Evolutionary conservation across 1,284 basidiomycete genomes (phyloP).

Genomic region (Schizophyllum commune): DNA sequence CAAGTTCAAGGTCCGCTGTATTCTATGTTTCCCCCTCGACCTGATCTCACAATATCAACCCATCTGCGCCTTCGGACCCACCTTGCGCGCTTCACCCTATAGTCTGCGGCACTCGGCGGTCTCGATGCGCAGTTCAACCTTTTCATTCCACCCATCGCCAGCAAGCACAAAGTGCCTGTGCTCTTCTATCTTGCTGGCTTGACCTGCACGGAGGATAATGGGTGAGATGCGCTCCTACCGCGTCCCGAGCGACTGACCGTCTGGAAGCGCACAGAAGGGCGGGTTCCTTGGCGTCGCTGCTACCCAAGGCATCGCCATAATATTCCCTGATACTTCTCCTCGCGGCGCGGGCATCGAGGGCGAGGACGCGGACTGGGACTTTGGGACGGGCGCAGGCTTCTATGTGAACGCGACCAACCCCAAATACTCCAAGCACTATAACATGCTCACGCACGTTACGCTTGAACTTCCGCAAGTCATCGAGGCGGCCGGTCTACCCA

Average conservation of each 20-base stretch:
- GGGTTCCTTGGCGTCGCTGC: constrained; percentile 77
- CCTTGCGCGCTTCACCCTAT: not conserved
- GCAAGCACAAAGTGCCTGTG: constrained; percentile 62
- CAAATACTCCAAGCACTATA: constrained; percentile 60
- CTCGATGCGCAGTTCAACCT: constrained; percentile 84
- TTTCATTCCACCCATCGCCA: constrained; percentile 71
- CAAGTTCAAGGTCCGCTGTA: constrained; percentile 62
- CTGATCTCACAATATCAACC: not conserved
- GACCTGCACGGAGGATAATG: constrained; percentile 96
- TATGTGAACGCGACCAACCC: constrained; percentile 85
- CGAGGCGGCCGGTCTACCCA: constrained; percentile 55
- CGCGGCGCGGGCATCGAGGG: constrained; percentile 86
- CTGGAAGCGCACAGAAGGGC: constrained; percentile 76
- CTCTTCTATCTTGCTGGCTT: constrained; percentile 90
- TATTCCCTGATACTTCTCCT: constrained; percentile 96
- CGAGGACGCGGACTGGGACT: constrained; percentile 87
- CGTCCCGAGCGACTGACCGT: not conserved
- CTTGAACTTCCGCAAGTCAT: constrained; percentile 78
- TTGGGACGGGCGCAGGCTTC: constrained; percentile 92
- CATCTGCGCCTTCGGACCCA: constrained; percentile 4
- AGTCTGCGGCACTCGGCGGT: constrained; percentile 70
- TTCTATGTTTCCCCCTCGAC: constrained; percentile 2
- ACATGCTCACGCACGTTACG: constrained; percentile 83
- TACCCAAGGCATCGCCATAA: constrained; percentile 58
- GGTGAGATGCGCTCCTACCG: constrained; percentile 35